Evolutionary conservation across 495 filamentous ascomycete species (phyloP), one percentile per base, ranked within the genome.

Genomic region (Tetracladium marchalianum): DNA sequence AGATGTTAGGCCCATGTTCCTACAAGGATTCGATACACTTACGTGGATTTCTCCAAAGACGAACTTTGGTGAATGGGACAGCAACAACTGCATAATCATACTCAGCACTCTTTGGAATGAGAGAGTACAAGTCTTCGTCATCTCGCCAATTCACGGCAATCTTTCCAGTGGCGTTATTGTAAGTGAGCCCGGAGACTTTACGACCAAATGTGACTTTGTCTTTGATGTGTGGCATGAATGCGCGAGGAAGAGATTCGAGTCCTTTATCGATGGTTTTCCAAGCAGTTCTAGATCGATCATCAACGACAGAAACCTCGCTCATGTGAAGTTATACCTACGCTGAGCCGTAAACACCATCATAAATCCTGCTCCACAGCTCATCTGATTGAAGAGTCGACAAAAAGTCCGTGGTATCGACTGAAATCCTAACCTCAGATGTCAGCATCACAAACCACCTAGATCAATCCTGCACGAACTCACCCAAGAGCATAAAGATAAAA

Each of bases 51-150:
- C 73, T 64, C 73, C 75, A 75, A 39, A 67, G 64, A 38, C 71
- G 64, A 44, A 78, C 68, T 13, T 72, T 71, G 52, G 71, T 66
- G 59, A 84, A 84, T 10, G 82, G 82, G 0, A 70, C 67, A 11
- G 80, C 65, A 37, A 84, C 66, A 7, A 86, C 65, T 18, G 78
- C 76, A 59, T 83, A 85, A 58, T 86, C 80, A 53, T 74, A 82
- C 9, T 69, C 65, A 12, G 22, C 22, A 27, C 22, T 27, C 7
- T 27, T 27, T 27, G 22, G 22, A 7, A 7, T 27, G 3, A 27
- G 22, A 27, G 22, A 27, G 22, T 27, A 27, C 22, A 27, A 27
- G 7, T 27, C 22, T 3, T 27, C 22, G 22, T 69, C 60, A 16
- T 68, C 71, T 49, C 22, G 22, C 22, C 22, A 27, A 27, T 27